These are phyloP conservation scores for Quercus aquifolioides DNA, from an alignment of 306 rosid species.

Conservation along the genomic window DNA sequence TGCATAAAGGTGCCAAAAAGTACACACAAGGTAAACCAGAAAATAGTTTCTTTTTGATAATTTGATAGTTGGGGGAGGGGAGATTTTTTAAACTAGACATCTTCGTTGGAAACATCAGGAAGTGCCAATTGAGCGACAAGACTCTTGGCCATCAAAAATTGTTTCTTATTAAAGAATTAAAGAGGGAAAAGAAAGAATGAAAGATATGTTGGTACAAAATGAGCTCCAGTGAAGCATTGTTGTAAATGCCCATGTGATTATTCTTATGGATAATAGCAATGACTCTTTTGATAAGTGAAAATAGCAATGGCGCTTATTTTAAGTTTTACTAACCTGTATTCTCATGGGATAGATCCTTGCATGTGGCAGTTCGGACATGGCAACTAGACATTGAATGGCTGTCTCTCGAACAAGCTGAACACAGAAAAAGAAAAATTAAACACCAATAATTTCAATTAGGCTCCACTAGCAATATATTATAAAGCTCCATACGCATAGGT, in stretches of 20 bases:
- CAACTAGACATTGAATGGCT: slow-evolving; percentile 78
- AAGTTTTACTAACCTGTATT: slow-evolving; percentile 54
- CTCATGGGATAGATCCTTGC: slow-evolving; percentile 78
- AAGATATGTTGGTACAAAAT: neutral
- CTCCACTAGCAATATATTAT: neutral
- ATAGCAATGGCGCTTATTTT: slow-evolving; percentile 1
- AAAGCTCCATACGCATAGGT: neutral
- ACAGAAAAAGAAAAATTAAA: slow-evolving; percentile 10
- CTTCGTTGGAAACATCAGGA: no score
- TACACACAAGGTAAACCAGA: no score
- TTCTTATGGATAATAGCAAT: neutral
- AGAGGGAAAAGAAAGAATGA: neutral
- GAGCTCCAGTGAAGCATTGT: neutral
- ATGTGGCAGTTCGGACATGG: slow-evolving; percentile 79
- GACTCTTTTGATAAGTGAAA: neutral
- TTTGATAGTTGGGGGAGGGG: no score
- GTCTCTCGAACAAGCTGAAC: slow-evolving; percentile 94
- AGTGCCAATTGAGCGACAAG: no score
- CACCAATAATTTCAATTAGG: slow-evolving; percentile 10
- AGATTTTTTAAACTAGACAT: no score
- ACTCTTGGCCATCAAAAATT: no score
- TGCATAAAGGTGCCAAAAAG: no score
- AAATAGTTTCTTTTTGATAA: no score
- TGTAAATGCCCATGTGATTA: neutral
- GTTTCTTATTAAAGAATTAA: neutral